Evolutionary conservation across 768 basidiomycete species (phyloP).

Genomic region (Mycena rosella): DNA sequence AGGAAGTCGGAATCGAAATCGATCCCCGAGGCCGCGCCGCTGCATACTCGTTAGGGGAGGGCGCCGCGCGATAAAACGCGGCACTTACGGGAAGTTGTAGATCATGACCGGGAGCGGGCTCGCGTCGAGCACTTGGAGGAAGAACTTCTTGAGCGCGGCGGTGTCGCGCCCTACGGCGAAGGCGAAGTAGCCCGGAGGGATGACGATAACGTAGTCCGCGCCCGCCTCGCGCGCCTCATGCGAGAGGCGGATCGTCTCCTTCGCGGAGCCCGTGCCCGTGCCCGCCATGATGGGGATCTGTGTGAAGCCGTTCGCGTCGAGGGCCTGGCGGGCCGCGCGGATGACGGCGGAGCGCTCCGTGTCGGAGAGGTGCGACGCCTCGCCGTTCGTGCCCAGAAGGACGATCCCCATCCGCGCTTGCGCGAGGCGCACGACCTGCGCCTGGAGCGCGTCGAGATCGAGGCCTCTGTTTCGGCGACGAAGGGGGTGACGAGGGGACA

Average conservation of each 20-base stretch:
- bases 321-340: constrained; percentile 60
- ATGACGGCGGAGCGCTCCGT: constrained; percentile 63
- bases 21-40: constrained; percentile 38
- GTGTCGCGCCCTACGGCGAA: constrained; percentile 35
- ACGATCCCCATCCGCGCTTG: constrained; percentile 39
- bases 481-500: constrained; percentile 38
- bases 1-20: constrained; percentile 36
- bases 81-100: constrained; percentile 39
- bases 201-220: constrained; percentile 75
- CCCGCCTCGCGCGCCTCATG: constrained; percentile 72
- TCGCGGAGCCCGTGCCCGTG: constrained; percentile 73
- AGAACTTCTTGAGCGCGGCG: constrained; percentile 31
- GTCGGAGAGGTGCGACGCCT: constrained; percentile 38
- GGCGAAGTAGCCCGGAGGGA: constrained; percentile 71
- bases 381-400: constrained; percentile 38
- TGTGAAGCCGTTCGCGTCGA: constrained; percentile 63
- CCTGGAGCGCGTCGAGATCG: constrained; percentile 34
- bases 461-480: constrained; percentile 31
- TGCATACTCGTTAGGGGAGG: background rate
- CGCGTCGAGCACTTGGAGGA: constrained; percentile 35
- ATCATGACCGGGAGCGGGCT: constrained; percentile 39
- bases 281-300: constrained; percentile 70
- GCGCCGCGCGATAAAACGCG: no score
- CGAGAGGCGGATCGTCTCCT: constrained; percentile 68
- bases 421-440: constrained; percentile 38